These are phyloP conservation scores for Haplosporangium sp. DNA, from an alignment of 371 early-diverging fungal species.

Conservation along the genomic window DNA sequence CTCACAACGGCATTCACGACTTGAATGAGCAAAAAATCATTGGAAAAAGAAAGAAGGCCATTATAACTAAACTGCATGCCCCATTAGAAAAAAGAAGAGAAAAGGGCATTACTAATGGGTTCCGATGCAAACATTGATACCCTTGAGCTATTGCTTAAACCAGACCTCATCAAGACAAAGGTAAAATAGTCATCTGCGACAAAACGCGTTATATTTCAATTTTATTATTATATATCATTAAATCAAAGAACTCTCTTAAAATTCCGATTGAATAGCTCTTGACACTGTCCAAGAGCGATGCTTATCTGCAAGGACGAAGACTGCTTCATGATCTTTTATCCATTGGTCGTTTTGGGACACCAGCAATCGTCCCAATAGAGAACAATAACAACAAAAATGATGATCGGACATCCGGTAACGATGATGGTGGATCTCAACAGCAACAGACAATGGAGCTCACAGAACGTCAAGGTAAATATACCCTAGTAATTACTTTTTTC, in stretches of 20 bases:
- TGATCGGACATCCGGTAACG: constrained; percentile 9
- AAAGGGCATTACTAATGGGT: neutral
- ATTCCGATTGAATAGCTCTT: constrained; percentile 17
- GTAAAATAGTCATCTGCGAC: constrained; percentile 6
- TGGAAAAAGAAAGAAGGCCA: too few species aligned
- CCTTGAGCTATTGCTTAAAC: constrained; percentile 50
- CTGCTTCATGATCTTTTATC: constrained; percentile 45
- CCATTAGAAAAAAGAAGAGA: neutral
- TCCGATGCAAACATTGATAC: constrained; percentile 34
- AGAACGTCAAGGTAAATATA: constrained; percentile 41
- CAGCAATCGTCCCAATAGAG: constrained; percentile 26
- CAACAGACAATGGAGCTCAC: constrained; percentile 45
- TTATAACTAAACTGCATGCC: neutral
- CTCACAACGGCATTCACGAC: too few species aligned
- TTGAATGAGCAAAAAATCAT: too few species aligned
- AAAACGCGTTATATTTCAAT: neutral
- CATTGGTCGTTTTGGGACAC: constrained; percentile 41
- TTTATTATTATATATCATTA: neutral
- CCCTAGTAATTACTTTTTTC: neutral
- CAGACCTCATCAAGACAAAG: constrained; percentile 36
- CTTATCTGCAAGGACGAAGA: constrained; percentile 23
- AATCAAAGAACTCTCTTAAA: neutral
- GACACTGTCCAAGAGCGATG: constrained; percentile 10
- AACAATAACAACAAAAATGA: constrained; percentile 13
- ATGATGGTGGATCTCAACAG: constrained; percentile 5